These are phyloP conservation scores for Agaricus blazei DNA, from an alignment of 768 basidiomycete genomes.

Conservation along the genomic window DNA sequence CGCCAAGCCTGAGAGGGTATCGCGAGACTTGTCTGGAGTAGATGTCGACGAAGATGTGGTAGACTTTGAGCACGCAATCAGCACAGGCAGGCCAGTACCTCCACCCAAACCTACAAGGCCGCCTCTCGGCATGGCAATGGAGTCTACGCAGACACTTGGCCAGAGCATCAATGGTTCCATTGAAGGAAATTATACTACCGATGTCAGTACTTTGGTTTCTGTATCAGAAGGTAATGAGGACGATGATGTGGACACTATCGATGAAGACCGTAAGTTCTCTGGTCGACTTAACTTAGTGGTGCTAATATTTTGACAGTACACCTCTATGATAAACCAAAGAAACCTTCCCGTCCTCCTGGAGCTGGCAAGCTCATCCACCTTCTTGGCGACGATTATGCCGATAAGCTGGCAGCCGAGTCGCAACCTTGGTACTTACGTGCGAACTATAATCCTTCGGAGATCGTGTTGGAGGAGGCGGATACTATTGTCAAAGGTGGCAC, in stretches of 20 bases:
- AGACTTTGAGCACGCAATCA: conserved; percentile 51
- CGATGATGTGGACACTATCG: conserved; percentile 22
- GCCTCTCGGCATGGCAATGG: conserved; percentile 21
- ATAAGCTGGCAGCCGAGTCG: conserved; percentile 37
- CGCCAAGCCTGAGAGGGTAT: conserved; percentile 31
- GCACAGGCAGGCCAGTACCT: conserved; percentile 24
- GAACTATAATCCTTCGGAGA: conserved; percentile 74
- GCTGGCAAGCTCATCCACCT: conserved; percentile 45
- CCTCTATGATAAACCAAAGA: neutral
- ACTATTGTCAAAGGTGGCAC: conserved; percentile 85
- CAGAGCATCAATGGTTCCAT: conserved; percentile 13
- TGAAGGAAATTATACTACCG: conserved; percentile 19
- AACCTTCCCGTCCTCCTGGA: conserved; percentile 36
- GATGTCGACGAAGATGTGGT: conserved; percentile 48
- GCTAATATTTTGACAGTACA: neutral
- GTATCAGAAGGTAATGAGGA: conserved; percentile 13
- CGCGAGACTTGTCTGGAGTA: conserved; percentile 26
- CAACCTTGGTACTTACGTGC: conserved; percentile 84
- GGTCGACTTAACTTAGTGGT: neutral
- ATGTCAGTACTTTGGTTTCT: conserved; percentile 23
- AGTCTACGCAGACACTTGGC: conserved; percentile 22
- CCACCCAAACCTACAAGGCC: conserved; percentile 22
- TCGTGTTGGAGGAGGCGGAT: conserved; percentile 75
- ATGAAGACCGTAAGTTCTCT: conserved; percentile 34
- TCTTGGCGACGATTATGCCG: conserved; percentile 53